Conservation (phyloP, 257 asterid genomes). For the Paraleonurus japonicus region DNA sequence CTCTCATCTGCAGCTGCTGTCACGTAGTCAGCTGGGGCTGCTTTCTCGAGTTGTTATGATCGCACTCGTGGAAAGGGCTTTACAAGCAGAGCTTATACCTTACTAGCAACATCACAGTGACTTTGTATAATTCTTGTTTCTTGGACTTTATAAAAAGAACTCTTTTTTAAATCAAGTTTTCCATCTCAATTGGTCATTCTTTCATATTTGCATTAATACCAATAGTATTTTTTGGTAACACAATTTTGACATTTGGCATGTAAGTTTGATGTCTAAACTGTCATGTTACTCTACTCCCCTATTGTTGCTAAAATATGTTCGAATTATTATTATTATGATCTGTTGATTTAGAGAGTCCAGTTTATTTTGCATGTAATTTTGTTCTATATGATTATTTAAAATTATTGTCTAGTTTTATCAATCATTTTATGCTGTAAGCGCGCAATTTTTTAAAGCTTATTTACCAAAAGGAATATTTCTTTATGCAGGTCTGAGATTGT, state of each 20-base stretch:
- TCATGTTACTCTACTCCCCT: background rate
- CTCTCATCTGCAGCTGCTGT: background rate
- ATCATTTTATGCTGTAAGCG: background rate
- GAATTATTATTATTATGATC: background rate
- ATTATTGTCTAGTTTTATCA: background rate
- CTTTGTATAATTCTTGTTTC: background rate
- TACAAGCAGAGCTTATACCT: background rate
- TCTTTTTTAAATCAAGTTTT: background rate
- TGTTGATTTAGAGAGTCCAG: background rate
- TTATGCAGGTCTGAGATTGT: slow-evolving; percentile 72
- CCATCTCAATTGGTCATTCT: background rate
- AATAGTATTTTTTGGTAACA: background rate
- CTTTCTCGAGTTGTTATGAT: background rate
- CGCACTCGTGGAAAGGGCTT: background rate
- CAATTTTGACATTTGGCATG: background rate
- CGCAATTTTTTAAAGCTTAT: background rate
- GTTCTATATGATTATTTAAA: background rate
- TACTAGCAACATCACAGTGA: background rate
- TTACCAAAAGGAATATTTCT: background rate
- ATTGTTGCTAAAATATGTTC: background rate
- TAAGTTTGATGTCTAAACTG: background rate
- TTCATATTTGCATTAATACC: background rate
- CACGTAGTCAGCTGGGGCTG: background rate
- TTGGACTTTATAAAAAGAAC: background rate
- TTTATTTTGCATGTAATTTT: background rate